Evolutionary conservation across 257 asterid genomes (phyloP).

Genomic region (Petunia axillaris): DNA sequence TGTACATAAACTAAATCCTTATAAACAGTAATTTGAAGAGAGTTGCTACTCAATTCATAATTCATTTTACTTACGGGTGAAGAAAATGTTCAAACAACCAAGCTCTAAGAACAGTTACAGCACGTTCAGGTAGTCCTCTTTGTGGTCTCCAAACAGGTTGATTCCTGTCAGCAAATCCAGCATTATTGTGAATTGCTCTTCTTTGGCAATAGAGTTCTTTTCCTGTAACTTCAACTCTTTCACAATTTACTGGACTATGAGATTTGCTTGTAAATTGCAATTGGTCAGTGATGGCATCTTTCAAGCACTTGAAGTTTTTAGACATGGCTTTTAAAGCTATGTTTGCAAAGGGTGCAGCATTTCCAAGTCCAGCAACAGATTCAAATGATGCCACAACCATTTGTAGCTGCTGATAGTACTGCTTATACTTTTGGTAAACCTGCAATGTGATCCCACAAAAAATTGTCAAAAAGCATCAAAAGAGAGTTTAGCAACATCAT

Average conservation of each 20-base stretch:
- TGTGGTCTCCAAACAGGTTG: slow-evolving; percentile 98
- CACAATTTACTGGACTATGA: slow-evolving; percentile 46
- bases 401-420: slow-evolving; percentile 88
- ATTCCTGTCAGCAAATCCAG: slow-evolving; percentile 45
- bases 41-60: neutral
- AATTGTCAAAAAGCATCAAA: neutral
- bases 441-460: slow-evolving; percentile 9
- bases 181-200: slow-evolving; percentile 36
- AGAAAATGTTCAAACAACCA: slow-evolving; percentile 95
- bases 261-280: slow-evolving; percentile 63
- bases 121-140: slow-evolving; percentile 96
- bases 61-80: slow-evolving; percentile 75
- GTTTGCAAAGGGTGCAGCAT: slow-evolving; percentile 85
- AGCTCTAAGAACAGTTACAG: slow-evolving; percentile 87
- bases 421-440: slow-evolving; percentile 87
- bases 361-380: slow-evolving; percentile 82
- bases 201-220: slow-evolving; percentile 45
- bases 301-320: slow-evolving; percentile 69
- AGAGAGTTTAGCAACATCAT: neutral
- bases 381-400: slow-evolving; percentile 84
- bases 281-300: slow-evolving; percentile 78
- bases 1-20: neutral
- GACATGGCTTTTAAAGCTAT: slow-evolving; percentile 77
- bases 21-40: no score
- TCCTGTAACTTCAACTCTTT: slow-evolving; percentile 50